Conservation (phyloP, 2,329 filamentous ascomycete genomes). For the Pseudogymnoascus sp. region DNA sequence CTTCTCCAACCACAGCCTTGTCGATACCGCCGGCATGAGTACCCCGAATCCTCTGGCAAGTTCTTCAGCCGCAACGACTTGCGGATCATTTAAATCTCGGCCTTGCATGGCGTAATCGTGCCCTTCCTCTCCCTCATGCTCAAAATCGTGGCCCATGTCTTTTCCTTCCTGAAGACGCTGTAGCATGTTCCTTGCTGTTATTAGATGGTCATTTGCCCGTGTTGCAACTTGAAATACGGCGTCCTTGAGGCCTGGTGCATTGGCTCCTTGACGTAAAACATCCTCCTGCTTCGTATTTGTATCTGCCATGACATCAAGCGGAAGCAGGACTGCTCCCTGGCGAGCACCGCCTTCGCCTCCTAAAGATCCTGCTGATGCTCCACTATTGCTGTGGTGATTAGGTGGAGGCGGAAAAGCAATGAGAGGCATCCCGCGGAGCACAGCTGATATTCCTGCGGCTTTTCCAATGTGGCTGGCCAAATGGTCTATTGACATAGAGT, state of each 20-base stretch:
- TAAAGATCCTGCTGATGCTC: constrained; percentile 32
- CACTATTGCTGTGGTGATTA: constrained; percentile 44
- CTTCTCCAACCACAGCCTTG: constrained; percentile 66
- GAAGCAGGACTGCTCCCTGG: constrained; percentile 66
- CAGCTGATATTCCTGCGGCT: constrained; percentile 75
- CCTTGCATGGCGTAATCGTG: constrained; percentile 36
- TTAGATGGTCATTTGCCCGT: constrained; percentile 87
- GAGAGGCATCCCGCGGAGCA: constrained; percentile 78
- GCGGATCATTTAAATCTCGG: not conserved
- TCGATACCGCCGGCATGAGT: constrained; percentile 70
- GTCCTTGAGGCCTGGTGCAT: constrained; percentile 75
- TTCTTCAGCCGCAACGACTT: constrained; percentile 36
- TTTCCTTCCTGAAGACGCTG: constrained; percentile 65
- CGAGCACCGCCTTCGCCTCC: constrained; percentile 28
- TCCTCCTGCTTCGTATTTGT: constrained; percentile 77
- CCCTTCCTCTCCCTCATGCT: constrained; percentile 72
- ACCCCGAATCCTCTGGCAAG: constrained; percentile 66
- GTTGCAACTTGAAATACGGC: constrained; percentile 90
- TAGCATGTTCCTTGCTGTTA: constrained; percentile 88
- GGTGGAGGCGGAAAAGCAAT: constrained; percentile 68
- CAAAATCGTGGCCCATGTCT: constrained; percentile 76
- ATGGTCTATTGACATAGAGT: constrained; percentile 80
- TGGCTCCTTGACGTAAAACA: constrained; percentile 68
- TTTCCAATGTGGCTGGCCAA: constrained; percentile 93
- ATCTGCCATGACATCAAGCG: constrained; percentile 83